phyloP scores from a whole-genome alignment of 768 basidiomycete genomes.

The Suillus subaureus region DNA sequence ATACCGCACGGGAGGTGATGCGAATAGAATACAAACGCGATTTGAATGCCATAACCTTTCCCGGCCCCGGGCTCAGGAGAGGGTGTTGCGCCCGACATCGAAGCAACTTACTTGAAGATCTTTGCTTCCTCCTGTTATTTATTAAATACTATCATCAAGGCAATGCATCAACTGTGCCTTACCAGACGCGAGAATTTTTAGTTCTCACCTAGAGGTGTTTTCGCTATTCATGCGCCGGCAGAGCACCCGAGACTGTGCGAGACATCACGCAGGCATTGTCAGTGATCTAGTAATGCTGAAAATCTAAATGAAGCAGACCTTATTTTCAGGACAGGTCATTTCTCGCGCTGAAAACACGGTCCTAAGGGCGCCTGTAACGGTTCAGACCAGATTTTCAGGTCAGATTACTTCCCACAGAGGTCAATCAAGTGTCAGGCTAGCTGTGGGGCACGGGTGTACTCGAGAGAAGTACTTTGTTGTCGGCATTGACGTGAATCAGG shows the following conservation, averaged over 20 bases:
- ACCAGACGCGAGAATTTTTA: not conserved
- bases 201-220: not conserved
- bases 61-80: not conserved
- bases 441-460: no score
- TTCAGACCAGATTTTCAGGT: no score
- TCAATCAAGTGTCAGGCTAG: no score
- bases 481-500: no score
- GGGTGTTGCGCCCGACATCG: not conserved
- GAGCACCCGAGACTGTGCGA: not conserved
- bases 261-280: not conserved
- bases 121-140: not conserved
- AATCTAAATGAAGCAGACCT: not conserved
- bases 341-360: no score
- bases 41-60: slow-evolving; percentile 3
- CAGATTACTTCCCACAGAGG: no score
- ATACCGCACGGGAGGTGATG: not conserved
- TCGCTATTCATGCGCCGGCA: not conserved
- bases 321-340: no score
- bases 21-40: slow-evolving; percentile 4
- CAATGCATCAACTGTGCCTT: not conserved
- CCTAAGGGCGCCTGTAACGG: no score
- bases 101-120: no score
- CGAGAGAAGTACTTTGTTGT: no score
- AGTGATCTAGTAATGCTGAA: not conserved
- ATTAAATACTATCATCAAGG: not conserved